Base-by-base conservation (phyloP, 352 stramenopile species). In the Phytophthora sp. region DNA sequence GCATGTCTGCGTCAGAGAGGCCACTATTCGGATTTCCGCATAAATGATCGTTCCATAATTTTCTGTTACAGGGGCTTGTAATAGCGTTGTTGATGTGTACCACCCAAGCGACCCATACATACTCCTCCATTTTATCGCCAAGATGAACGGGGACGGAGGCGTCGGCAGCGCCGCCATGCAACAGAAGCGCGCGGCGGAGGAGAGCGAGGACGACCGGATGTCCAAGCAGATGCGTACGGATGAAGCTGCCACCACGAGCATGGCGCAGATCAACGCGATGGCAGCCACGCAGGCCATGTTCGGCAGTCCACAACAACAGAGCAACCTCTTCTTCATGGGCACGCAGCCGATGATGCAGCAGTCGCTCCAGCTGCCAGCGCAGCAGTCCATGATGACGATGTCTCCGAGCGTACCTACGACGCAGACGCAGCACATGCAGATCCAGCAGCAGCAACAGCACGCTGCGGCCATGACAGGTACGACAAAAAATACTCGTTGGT, bases 181-280 rank as follows among this genome's bases (percentile, higher is more conserved):
- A 42, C 58, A 73, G 35, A 79, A 79, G 45, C 71, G 71, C 24
- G 54, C 53, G 45, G 53, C 56, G 18, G 57, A 42, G 18, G 41
- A 59, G 26, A 70, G 31, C 18, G 63, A 63, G 30, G 57, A 76
- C n/a, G 66, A 69, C 33, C 67, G 74, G 16, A 20, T 49, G 21
- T 55, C 62, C 5, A 85, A 88, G 57, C 63, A 73, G 35, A 63
- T 79, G 21, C 72, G 73, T 35, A 69, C 73, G 36, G 71, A 87
- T 15, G 39, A 36, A 2, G 8, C 3, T 6, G 9, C 29, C 21
- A 20, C 56, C 30, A 15, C 21, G 2, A 46, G 21, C 30, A 67
- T 64, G 46, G 26, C 59, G 15, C 69, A 79, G 27, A 46, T 56
- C 38, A 63, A 64, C 12, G 65, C 67, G n/a, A 72, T 81, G 44